Conservation (phyloP, 2,329 filamentous ascomycete species). For the Fusarium albidum region DNA sequence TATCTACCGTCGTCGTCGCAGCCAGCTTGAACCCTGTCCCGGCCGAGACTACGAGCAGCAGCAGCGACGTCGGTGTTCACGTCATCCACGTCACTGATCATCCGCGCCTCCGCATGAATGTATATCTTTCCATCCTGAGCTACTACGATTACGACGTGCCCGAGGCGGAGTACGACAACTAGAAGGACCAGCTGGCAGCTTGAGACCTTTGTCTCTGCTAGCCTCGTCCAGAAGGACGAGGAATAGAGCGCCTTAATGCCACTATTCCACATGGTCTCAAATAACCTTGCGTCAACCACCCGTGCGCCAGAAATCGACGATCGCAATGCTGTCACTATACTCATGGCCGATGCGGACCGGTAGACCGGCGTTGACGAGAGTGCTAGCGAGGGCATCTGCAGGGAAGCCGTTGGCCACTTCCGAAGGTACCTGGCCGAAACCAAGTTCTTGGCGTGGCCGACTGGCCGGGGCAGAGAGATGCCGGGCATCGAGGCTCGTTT, state of each 20-base stretch:
- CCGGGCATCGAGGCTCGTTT: slow-evolving; percentile 29
- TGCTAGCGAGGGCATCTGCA: slow-evolving; percentile 44
- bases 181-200: slow-evolving; percentile 42
- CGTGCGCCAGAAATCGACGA: slow-evolving; percentile 75
- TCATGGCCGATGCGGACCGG: slow-evolving; percentile 68
- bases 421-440: slow-evolving; percentile 24
- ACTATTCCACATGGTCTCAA: slow-evolving; percentile 76
- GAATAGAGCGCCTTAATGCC: slow-evolving; percentile 58
- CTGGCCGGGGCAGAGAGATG: slow-evolving; percentile 26
- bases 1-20: slow-evolving; percentile 79
- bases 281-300: slow-evolving; percentile 72
- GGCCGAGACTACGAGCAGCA: no score
- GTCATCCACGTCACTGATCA: slow-evolving; percentile 84
- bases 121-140: slow-evolving; percentile 74
- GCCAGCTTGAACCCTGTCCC: slow-evolving; percentile 67
- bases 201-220: slow-evolving; percentile 30
- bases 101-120: slow-evolving; percentile 79
- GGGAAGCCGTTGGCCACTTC: slow-evolving; percentile 29
- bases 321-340: slow-evolving; percentile 67
- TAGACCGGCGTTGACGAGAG: slow-evolving; percentile 66
- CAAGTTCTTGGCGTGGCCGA: slow-evolving; percentile 29
- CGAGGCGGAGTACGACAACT: slow-evolving; percentile 71
- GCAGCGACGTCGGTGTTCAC: no score
- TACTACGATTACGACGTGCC: slow-evolving; percentile 78
- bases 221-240: slow-evolving; percentile 24